These are phyloP conservation scores for Cadophora sp. DNA, from an alignment of 2,329 filamentous ascomycete species.

Conservation along the genomic window DNA sequence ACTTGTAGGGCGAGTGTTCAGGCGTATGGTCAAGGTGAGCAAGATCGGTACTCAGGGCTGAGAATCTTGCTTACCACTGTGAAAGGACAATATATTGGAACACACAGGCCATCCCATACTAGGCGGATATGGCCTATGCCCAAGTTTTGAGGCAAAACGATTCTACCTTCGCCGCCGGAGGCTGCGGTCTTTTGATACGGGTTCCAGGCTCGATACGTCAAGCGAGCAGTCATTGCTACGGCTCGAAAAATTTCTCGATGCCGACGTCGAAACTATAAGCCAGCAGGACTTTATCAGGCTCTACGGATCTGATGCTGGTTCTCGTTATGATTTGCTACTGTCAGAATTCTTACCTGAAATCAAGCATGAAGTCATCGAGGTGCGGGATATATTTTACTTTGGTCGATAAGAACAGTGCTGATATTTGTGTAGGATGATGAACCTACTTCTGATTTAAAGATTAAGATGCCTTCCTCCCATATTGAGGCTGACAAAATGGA, in stretches of 20 bases:
- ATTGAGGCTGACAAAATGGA: not conserved
- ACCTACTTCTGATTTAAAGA: not conserved
- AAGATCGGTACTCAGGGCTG: not conserved
- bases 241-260: not conserved
- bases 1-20: not conserved
- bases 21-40: slow-evolving; percentile 3
- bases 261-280: not conserved
- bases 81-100: not conserved
- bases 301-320: not conserved
- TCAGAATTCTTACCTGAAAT: not conserved
- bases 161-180: not conserved
- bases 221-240: slow-evolving; percentile 2
- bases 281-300: slow-evolving; percentile 2
- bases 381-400: not conserved
- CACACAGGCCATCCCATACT: not conserved
- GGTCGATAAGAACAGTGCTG: not conserved
- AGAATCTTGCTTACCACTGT: not conserved
- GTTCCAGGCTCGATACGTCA: not conserved
- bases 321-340: slow-evolving; percentile 1
- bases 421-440: not conserved
- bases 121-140: not conserved
- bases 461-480: not conserved
- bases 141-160: not conserved
- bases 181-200: not conserved
- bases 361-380: not conserved